Evolutionary conservation across 2,329 filamentous ascomycete genomes (phyloP), one percentile per base, ranked within the genome.

Genomic region (Fusarium incarnatum): DNA sequence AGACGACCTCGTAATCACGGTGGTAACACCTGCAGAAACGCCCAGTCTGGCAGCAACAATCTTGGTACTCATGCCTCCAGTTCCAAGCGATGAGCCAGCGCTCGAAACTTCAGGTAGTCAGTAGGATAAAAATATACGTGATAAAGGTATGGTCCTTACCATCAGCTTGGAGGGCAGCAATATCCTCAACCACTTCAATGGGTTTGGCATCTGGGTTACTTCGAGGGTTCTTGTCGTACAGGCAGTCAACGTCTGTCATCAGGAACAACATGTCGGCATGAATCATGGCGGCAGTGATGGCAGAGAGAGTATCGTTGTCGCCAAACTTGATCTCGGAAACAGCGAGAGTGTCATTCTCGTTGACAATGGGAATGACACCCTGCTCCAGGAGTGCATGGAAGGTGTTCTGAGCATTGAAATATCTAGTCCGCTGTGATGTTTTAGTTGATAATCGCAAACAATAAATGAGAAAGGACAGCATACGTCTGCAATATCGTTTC

Each of bases 311-410:
- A 80, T 99, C 96, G 76, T 99, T 99, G 84, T 99, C 96, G 72
- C 96, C 96, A 78, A 99, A 99, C 84, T 98, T 98, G 83, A 99
- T 99, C 86, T 99, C 96, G 46, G 95, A 93, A 71, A 99, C 96
- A 25, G 94, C 94, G 57, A 99, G 84, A 5, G 96, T 99, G 80
- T 99, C 96, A 80, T 99, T 99, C 82, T 99, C 96, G 77, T 99
- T 99, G 70, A 99, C 96, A 75, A 99, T 98, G 12, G 96, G 96
- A 68, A 99, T 97, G 27, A 98, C 95, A 3, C 94, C 94, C 91
- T 98, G 96, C 75, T 94, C 91, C 20, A 99, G 84, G 48, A 98
- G 86, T 80, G 97, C 94, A 55, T 89, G 88, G 78, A 99, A 93
- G 0, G 96, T 98, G 77, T 97, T 98, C 81, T 98, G 94, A 1